Percentiles rank a stretch among this genome's conserved stretches.
These are phyloP conservation scores for Mycena sp. DNA, from an alignment of 1,284 basidiomycete species.

Conservation along the genomic window DNA sequence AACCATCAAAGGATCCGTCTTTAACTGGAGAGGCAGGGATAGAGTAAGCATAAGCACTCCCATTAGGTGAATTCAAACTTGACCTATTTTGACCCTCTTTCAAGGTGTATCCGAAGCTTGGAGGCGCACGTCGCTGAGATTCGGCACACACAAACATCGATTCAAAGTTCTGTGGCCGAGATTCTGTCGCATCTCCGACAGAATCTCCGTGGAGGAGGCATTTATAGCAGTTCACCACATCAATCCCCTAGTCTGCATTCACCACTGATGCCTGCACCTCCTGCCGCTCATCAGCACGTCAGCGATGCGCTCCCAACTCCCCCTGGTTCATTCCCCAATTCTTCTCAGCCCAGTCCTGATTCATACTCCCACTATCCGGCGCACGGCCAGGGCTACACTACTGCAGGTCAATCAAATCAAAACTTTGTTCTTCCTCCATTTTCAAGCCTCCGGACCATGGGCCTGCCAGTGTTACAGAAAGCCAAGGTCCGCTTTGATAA, in stretches of 20 bases:
- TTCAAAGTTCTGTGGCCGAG: conserved; percentile 82
- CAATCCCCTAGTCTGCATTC: conserved; percentile 75
- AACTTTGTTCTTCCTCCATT: conserved; percentile 74
- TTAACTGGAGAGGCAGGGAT: conserved; percentile 87
- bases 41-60: conserved; percentile 86
- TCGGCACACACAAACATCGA: conserved; percentile 70
- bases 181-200: conserved; percentile 76
- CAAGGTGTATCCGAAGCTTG: conserved; percentile 86
- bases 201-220: conserved; percentile 64
- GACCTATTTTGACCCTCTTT: conserved; percentile 26
- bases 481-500: conserved; percentile 66
- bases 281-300: conserved; percentile 55
- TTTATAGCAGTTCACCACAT: conserved; percentile 67
- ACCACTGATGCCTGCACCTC: conserved; percentile 68
- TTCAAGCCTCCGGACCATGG: conserved; percentile 71
- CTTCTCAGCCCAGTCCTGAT: conserved; percentile 38
- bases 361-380: conserved; percentile 44
- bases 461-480: conserved; percentile 55
- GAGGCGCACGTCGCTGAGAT: conserved; percentile 86
- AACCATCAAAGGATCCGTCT: conserved; percentile 84
- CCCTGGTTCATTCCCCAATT: conserved; percentile 40
- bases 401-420: conserved; percentile 39
- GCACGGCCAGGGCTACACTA: conserved; percentile 40
- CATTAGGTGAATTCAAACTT: conserved; percentile 12
- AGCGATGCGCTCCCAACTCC: conserved; percentile 46